phyloP scores from a whole-genome alignment of 192 early-diverging fungal genomes.

The Backusella psychrophila region DNA sequence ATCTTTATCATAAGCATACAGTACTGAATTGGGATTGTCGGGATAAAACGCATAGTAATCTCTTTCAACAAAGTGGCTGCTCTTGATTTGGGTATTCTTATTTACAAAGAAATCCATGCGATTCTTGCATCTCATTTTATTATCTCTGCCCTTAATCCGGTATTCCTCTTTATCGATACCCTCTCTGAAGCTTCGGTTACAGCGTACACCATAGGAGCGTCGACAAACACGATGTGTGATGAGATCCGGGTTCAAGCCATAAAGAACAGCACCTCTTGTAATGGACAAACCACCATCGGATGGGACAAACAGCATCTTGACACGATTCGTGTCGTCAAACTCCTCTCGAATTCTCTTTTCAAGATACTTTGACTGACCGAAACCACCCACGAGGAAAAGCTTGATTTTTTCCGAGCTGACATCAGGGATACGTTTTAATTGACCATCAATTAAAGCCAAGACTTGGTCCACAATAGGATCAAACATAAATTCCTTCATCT shows the following conservation, averaged over 20 bases:
- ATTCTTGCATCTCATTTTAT: slow-evolving; percentile 47
- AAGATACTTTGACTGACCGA: slow-evolving; percentile 52
- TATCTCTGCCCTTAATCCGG: slow-evolving; percentile 44
- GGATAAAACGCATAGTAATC: slow-evolving; percentile 45
- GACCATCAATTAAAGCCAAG: slow-evolving; percentile 45
- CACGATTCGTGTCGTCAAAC: slow-evolving; percentile 34
- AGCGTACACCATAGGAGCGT: slow-evolving; percentile 50
- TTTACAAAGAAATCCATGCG: slow-evolving; percentile 49
- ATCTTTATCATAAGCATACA: slow-evolving; percentile 40
- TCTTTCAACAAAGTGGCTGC: slow-evolving; percentile 35
- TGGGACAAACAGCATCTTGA: slow-evolving; percentile 50
- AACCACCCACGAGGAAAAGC: slow-evolving; percentile 58
- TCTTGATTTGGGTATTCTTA: slow-evolving; percentile 21
- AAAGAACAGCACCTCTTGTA: slow-evolving; percentile 51
- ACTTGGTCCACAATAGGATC: slow-evolving; percentile 54
- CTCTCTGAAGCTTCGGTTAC: slow-evolving; percentile 48
- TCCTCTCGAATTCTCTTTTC: slow-evolving; percentile 46
- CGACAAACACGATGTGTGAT: slow-evolving; percentile 50
- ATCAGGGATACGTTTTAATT: slow-evolving; percentile 42
- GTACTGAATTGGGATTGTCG: slow-evolving; percentile 38
- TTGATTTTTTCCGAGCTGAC: slow-evolving; percentile 31
- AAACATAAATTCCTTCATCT: slow-evolving; percentile 50
- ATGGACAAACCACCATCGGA: slow-evolving; percentile 50
- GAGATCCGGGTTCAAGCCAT: slow-evolving; percentile 47
- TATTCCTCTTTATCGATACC: slow-evolving; percentile 45